Evolutionary conservation across 2,329 filamentous ascomycete genomes (phyloP), one percentile per base, ranked within the genome.

Genomic region (Magnaporthiopsis poae): DNA sequence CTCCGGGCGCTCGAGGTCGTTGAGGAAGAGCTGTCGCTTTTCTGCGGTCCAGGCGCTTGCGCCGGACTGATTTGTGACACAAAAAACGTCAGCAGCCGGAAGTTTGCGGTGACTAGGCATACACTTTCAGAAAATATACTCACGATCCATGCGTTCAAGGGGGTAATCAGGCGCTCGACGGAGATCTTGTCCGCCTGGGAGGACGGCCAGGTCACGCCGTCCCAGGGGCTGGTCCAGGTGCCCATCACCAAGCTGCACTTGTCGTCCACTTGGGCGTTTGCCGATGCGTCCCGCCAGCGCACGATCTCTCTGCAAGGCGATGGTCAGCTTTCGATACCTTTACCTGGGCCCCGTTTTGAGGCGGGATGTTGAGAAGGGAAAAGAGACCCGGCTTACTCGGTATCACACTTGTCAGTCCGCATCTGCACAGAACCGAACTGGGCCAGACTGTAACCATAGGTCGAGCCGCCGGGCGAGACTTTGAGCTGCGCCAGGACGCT

Each of bases 91-190:
- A 39, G 7, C 33, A 35, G 7, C 5, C 33, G 11, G 33, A 11
- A 35, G 11, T 7, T 7, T 35, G 33, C 11, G 11, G 33, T 11
- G 33, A 35, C 33, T 7, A 35, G 33, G 33, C 7, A 35, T 35
- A 27, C 27, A 27, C 27, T 27, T 27, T 27, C 27, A 35, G 11
- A 3, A 1, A 4, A 11, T 35, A 11, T 35, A 77, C 81, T 73
- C 70, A 87, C 85, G 68, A 89, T 86, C 90, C 90, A 94, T 5
- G 90, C 90, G 73, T 93, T 91, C 74, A 88, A 88, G 68, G 95
- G 76, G 0, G 91, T 90, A 2, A 95, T 90, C 77, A 95, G 82
- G 75, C 95, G 91, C 75, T 95, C 91, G 68, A 95, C 94, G 71
- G 94, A 90, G 0, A 95, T 75, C 71, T 92, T 89, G 25, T 81